A percentile compares a stretch with the other conserved stretches of the same genome.
Evolutionary conservation across 2,329 filamentous ascomycete genomes (phyloP).

Genomic region (Exophiala sideris): DNA sequence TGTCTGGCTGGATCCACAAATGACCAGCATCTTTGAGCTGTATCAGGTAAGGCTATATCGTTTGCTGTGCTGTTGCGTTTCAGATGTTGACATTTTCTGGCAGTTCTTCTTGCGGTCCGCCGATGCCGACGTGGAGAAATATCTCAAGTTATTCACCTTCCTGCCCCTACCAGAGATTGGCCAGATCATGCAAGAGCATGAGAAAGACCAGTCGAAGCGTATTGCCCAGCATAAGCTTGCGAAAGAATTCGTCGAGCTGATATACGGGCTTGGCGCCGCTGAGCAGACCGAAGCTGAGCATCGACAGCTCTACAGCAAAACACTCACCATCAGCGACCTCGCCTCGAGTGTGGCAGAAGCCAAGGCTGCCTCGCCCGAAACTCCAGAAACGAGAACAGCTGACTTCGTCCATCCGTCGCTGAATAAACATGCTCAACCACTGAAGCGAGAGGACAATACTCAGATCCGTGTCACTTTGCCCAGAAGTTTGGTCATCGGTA

Average conservation of each 20-base stretch:
- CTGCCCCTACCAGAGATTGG: conserved; percentile 68
- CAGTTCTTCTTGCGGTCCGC: conserved; percentile 81
- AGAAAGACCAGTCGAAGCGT: conserved; percentile 64
- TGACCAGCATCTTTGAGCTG: conserved; percentile 79
- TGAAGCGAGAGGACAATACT: conserved; percentile 39
- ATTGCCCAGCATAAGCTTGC: conserved; percentile 80
- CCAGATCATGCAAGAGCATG: conserved; percentile 65
- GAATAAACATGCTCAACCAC: conserved; percentile 40
- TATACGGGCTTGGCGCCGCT: conserved; percentile 68
- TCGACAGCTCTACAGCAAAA: conserved; percentile 42
- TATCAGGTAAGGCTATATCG: conserved; percentile 58
- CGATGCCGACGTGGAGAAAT: conserved; percentile 75
- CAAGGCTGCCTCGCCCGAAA: not conserved
- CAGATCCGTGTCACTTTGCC: conserved; percentile 44
- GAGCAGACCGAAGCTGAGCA: conserved; percentile 59
- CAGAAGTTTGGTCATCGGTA: conserved; percentile 46
- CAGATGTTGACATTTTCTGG: not conserved
- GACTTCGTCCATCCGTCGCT: conserved; percentile 23
- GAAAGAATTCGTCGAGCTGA: conserved; percentile 73
- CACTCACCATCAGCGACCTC: conserved; percentile 29
- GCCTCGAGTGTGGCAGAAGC: conserved; percentile 9
- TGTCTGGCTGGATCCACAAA: conserved; percentile 79
- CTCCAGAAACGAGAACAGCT: not conserved
- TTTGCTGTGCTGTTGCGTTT: not conserved
- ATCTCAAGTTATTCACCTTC: conserved; percentile 89